Conservation (phyloP, 257 asterid genomes). For the Salvia rosmarinus region DNA sequence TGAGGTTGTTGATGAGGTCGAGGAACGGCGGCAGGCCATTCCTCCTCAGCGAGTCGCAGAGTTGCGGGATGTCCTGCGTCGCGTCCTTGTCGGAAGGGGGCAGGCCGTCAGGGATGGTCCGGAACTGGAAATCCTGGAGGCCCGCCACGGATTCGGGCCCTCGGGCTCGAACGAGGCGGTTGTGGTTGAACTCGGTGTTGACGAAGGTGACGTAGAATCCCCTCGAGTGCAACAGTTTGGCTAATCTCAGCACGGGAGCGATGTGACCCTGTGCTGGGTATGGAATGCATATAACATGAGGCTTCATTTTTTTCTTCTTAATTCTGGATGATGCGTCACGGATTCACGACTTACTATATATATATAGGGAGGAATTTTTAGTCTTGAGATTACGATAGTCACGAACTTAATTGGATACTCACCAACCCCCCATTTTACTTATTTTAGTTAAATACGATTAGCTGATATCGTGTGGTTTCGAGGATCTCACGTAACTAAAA, state of each 20-base stretch:
- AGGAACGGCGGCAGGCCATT: constrained; percentile 50
- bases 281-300: constrained; percentile 63
- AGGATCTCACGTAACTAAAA: constrained; percentile 20
- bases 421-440: not conserved
- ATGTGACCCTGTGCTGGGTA: constrained; percentile 82
- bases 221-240: constrained; percentile 55
- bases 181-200: constrained; percentile 57
- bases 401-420: not conserved
- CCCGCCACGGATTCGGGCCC: constrained; percentile 62
- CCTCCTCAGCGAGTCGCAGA: constrained; percentile 42
- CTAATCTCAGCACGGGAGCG: constrained; percentile 58
- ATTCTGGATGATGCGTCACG: not conserved
- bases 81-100: constrained; percentile 59
- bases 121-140: constrained; percentile 50
- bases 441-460: not conserved
- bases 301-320: constrained; percentile 38
- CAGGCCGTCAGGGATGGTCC: constrained; percentile 71
- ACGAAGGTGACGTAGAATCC: constrained; percentile 75
- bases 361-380: constrained; percentile 21
- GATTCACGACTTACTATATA: not conserved
- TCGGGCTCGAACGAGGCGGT: constrained; percentile 55
- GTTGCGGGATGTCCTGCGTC: constrained; percentile 66
- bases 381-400: not conserved
- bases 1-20: constrained; percentile 49
- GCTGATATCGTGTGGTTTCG: not conserved